Base-by-base conservation (phyloP, 257 asterid genomes). In the Mentha longifolia region DNA sequence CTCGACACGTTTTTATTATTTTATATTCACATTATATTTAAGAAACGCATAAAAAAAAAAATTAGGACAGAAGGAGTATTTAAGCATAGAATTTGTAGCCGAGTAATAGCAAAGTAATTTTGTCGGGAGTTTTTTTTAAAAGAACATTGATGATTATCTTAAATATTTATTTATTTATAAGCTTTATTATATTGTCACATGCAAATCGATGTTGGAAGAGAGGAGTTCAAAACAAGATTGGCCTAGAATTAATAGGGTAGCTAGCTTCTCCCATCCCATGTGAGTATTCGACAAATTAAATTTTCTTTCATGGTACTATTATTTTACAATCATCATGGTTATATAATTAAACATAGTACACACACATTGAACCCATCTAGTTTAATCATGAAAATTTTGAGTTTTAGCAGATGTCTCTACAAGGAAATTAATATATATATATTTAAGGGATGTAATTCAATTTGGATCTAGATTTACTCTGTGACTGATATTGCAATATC, bases 191-290 rank as follows among this genome's bases (percentile, higher is more conserved):
- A 28, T 2, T 28, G 42, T 57, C 62, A 57, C 62, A 57, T 57
- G 62, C 39, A 5, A 20, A 54, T 54, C 14, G 17, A 30, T 1
- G 13, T 5, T 14, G n/a, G 46, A 59, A 59, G 65, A 59, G 65
- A 33, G 13, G 45, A 59, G 46, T 59, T 59, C 14, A 33, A 59
- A 19, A 11, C 68, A 41, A 41, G 54, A 41, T 6, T 41, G 9
- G 7, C 20, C 54, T 62, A 62, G 13, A 12, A 42, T 41, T 35
- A 35, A 7, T 3, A 8, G 9, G 31, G 11, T 31, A 15, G 65
- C 66, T 8, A 37, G 50, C 67, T 62, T 54, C 28, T 51, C 11
- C 56, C 54, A 6, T 62, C 68, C 19, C 68, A 62, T 62, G 69
- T 64, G 70, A 45, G 25, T 3, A 25, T 13, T 43, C 12, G 46